These are phyloP conservation scores for Chlorella sp. DNA, from an alignment of 139 green algal species.

Conservation along the genomic window DNA sequence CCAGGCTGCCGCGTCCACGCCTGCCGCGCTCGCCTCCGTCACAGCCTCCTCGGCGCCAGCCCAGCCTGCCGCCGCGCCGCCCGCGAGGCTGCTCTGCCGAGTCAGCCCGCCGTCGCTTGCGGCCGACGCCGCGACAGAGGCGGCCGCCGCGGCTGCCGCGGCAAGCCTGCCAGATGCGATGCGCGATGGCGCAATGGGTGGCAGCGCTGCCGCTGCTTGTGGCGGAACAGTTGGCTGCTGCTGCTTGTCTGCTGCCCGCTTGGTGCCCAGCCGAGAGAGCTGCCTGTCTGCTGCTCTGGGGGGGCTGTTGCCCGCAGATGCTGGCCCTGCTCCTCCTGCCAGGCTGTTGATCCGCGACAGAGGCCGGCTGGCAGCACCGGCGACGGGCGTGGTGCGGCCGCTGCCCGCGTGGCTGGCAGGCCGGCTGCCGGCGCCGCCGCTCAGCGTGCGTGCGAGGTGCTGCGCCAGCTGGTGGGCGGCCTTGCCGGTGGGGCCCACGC, in stretches of 20 bases:
- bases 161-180: too few species aligned
- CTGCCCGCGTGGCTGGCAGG: constrained; percentile 9
- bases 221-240: neutral
- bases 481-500: constrained; percentile 10
- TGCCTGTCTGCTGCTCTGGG: neutral
- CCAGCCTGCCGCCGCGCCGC: constrained; percentile 12
- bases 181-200: too few species aligned
- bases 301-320: neutral
- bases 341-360: constrained; percentile 19
- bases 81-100: neutral
- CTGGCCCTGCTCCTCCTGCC: neutral
- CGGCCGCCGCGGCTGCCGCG: too few species aligned
- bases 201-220: constrained; percentile 20
- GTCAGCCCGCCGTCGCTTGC: neutral
- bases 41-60: neutral
- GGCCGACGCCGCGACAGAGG: too few species aligned
- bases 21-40: neutral
- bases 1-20: constrained; percentile 15
- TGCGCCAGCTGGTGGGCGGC: constrained; percentile 20
- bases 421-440: neutral
- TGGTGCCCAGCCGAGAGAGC: neutral
- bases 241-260: neutral
- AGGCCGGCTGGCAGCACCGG: neutral
- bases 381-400: neutral
- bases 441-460: neutral